Conservation (phyloP, 2,329 filamentous ascomycete species). For the Botryotinia calthae region DNA sequence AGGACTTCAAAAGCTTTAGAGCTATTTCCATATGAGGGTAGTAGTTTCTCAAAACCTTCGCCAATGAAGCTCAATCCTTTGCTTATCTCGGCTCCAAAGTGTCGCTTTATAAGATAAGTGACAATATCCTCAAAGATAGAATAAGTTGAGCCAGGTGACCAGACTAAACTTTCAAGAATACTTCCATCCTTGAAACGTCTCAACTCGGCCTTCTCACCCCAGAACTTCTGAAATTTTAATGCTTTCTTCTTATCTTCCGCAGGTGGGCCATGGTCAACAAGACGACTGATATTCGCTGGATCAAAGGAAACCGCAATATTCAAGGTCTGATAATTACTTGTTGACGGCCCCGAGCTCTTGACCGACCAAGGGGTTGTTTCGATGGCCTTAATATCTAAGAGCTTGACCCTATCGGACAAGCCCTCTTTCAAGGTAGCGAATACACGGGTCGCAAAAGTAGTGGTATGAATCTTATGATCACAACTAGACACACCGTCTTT, state of each 20-base stretch:
- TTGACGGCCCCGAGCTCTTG: slow-evolving; percentile 40
- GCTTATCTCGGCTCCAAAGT: slow-evolving; percentile 58
- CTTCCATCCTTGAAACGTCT: slow-evolving; percentile 93
- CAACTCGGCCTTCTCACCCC: slow-evolving; percentile 91
- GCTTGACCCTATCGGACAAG: slow-evolving; percentile 69
- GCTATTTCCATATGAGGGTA: slow-evolving; percentile 41
- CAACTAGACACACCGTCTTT: slow-evolving; percentile 23
- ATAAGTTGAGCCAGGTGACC: slow-evolving; percentile 61
- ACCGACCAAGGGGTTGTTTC: slow-evolving; percentile 47
- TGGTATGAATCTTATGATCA: slow-evolving; percentile 33
- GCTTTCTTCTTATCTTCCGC: slow-evolving; percentile 84
- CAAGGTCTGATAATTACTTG: slow-evolving; percentile 43
- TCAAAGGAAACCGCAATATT: slow-evolving; percentile 71
- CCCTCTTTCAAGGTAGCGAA: slow-evolving; percentile 67
- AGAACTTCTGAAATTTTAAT: slow-evolving; percentile 80
- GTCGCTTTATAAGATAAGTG: slow-evolving; percentile 65
- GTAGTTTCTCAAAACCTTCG: slow-evolving; percentile 46
- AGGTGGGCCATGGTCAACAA: slow-evolving; percentile 83
- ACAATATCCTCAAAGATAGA: slow-evolving; percentile 79
- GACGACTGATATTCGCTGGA: slow-evolving; percentile 66
- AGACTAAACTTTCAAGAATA: slow-evolving; percentile 88
- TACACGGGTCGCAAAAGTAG: slow-evolving; percentile 52
- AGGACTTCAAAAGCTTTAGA: slow-evolving; percentile 63
- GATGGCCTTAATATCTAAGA: slow-evolving; percentile 58
- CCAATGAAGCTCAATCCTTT: slow-evolving; percentile 44